phyloP scores from a whole-genome alignment of 1,284 basidiomycete species.

The Inonotus obliquus region DNA sequence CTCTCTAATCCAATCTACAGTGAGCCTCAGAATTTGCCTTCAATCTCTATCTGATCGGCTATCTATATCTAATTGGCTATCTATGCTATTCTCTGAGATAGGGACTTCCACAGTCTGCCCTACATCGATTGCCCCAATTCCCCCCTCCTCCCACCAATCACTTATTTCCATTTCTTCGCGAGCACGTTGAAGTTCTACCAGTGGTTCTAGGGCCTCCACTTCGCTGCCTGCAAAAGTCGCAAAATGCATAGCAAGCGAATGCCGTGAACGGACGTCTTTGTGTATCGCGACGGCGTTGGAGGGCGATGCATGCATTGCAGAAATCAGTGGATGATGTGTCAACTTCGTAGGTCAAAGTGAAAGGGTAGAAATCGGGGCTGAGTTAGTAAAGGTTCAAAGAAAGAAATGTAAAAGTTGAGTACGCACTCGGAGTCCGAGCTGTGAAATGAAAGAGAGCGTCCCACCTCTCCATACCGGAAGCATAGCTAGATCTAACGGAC shows the following conservation, averaged over 20 bases:
- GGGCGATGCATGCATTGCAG: conserved; percentile 28
- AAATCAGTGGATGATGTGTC: conserved; percentile 24
- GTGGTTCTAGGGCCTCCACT: conserved; percentile 32
- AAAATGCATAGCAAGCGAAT: conserved; percentile 37
- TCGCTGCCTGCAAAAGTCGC: conserved; percentile 36
- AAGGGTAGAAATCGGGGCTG: neutral
- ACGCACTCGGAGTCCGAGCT: conserved; percentile 28
- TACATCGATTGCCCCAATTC: conserved; percentile 30
- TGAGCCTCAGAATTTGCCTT: no score
- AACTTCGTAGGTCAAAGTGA: conserved; percentile 13
- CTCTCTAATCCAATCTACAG: neutral
- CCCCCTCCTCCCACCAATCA: conserved; percentile 30
- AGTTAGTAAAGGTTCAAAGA: neutral
- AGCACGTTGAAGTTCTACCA: conserved; percentile 29
- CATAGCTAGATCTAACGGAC: conserved; percentile 32
- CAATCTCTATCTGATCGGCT: no score
- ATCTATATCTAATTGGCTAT: no score
- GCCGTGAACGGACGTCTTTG: conserved; percentile 30
- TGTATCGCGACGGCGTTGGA: conserved; percentile 28
- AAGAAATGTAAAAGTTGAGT: neutral
- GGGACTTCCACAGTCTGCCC: conserved; percentile 25
- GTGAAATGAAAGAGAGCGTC: conserved; percentile 28
- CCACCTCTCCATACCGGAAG: conserved; percentile 34
- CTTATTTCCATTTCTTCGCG: conserved; percentile 20
- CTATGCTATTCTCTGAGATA: neutral